Evolutionary conservation across 2,329 filamentous ascomycete genomes (phyloP).

Genomic region (Pyrenophora seminiperda): DNA sequence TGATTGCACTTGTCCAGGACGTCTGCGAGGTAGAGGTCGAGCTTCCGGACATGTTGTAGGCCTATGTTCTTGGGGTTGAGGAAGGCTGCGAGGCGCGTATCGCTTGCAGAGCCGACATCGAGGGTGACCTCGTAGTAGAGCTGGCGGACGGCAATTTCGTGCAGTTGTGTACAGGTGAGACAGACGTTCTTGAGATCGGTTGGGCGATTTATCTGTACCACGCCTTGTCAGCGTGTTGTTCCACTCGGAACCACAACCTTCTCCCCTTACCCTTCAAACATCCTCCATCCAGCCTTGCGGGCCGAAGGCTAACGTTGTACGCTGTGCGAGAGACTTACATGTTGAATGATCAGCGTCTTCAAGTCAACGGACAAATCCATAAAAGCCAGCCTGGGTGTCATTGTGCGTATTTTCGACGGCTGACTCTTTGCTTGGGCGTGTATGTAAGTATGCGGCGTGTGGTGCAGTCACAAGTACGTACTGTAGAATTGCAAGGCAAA

Average conservation of each 20-base stretch:
- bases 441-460: not conserved
- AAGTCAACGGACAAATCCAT: conserved; percentile 47
- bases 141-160: conserved; percentile 52
- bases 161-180: conserved; percentile 54
- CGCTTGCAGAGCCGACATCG: conserved; percentile 53
- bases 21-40: conserved; percentile 55
- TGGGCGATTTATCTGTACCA: conserved; percentile 50
- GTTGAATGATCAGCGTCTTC: conserved; percentile 48
- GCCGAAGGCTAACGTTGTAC: not conserved
- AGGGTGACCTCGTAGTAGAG: conserved; percentile 56
- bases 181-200: conserved; percentile 56
- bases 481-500: conserved; percentile 1
- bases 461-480: not conserved
- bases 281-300: not conserved
- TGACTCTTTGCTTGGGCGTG: not conserved
- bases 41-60: conserved; percentile 52
- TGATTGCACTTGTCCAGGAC: conserved; percentile 53
- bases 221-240: conserved; percentile 2
- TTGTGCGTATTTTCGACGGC: conserved; percentile 12
- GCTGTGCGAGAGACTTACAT: conserved; percentile 33
- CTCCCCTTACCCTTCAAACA: too few relatives aligned
- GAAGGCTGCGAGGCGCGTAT: conserved; percentile 53
- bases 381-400: conserved; percentile 37
- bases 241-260: not conserved
- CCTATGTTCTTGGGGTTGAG: conserved; percentile 55